Conservation (phyloP, 352 stramenopile genomes). For the Albugo candida region DNA sequence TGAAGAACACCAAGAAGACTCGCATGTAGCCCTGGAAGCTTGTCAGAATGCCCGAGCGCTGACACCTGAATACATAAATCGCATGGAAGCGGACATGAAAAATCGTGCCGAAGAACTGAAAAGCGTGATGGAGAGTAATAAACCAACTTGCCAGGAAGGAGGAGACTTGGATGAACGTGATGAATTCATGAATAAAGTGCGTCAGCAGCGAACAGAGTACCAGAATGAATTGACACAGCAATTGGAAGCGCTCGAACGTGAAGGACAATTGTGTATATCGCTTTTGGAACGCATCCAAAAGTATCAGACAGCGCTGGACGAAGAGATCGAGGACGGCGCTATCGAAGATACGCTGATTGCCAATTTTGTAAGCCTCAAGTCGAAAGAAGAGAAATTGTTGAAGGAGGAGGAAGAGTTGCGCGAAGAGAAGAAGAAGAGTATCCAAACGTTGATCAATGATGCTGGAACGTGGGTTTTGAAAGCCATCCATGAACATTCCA, state of each 20-base stretch:
- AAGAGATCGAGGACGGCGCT: conserved; percentile 52
- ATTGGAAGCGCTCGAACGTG: conserved; percentile 42
- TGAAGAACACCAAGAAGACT: conserved; percentile 70
- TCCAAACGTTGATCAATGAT: conserved; percentile 74
- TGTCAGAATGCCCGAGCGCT: conserved; percentile 45
- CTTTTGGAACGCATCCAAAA: conserved; percentile 66
- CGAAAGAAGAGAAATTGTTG: conserved; percentile 55
- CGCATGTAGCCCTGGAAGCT: conserved; percentile 50
- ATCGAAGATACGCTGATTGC: conserved; percentile 49
- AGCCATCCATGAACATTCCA: conserved; percentile 65
- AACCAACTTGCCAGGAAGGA: conserved; percentile 60
- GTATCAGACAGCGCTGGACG: conserved; percentile 59
- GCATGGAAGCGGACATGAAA: conserved; percentile 73
- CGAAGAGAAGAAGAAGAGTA: conserved; percentile 75
- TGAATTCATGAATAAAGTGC: conserved; percentile 79
- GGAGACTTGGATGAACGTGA: conserved; percentile 65
- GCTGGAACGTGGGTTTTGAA: conserved; percentile 75
- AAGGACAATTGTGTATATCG: conserved; percentile 61
- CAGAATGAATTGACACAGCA: conserved; percentile 73
- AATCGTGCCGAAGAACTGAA: conserved; percentile 52
- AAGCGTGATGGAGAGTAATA: conserved; percentile 66
- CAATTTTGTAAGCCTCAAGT: conserved; percentile 51
- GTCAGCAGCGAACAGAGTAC: conserved; percentile 50
- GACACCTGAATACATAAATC: conserved; percentile 68
- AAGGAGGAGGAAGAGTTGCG: conserved; percentile 67